These are phyloP conservation scores for Aspergillus wentii DNA, from an alignment of 495 filamentous ascomycete species.

Conservation along the genomic window DNA sequence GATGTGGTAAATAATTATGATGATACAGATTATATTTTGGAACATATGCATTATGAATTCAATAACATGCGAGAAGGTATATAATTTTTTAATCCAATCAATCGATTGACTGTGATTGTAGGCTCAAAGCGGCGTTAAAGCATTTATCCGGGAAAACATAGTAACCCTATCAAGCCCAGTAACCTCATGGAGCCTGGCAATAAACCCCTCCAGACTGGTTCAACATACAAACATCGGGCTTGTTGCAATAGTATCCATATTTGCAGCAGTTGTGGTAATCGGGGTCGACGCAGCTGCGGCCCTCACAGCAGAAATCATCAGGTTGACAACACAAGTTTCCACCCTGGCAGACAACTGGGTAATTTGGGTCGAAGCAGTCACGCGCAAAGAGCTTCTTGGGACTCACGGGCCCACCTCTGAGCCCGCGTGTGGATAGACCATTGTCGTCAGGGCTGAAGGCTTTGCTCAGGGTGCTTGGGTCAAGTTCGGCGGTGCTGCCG, in stretches of 20 bases:
- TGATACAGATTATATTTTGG: no score
- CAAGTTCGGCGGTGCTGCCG: constrained; percentile 1
- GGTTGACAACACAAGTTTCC: constrained; percentile 1
- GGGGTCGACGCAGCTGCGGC: constrained; percentile 1
- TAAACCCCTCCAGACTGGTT: no score
- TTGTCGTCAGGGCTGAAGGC: neutral
- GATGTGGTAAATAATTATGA: no score
- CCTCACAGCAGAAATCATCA: constrained; percentile 2
- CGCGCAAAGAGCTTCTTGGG: constrained; percentile 3
- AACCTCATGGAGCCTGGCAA: no score
- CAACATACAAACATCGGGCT: constrained; percentile 1
- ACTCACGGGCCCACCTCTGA: neutral
- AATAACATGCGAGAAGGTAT: no score
- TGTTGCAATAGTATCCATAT: constrained; percentile 5
- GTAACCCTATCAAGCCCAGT: no score
- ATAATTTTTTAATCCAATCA: no score
- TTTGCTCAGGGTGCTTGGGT: neutral
- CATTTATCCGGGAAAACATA: no score
- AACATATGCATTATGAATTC: no score
- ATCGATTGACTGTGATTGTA: no score
- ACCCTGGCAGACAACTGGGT: constrained; percentile 2
- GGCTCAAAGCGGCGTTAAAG: no score
- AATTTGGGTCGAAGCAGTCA: constrained; percentile 1
- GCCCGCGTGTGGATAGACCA: neutral
- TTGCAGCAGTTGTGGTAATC: constrained; percentile 4